Conservation (phyloP, 2,329 filamentous ascomycete genomes). For the Zymoseptoria crescenta region DNA sequence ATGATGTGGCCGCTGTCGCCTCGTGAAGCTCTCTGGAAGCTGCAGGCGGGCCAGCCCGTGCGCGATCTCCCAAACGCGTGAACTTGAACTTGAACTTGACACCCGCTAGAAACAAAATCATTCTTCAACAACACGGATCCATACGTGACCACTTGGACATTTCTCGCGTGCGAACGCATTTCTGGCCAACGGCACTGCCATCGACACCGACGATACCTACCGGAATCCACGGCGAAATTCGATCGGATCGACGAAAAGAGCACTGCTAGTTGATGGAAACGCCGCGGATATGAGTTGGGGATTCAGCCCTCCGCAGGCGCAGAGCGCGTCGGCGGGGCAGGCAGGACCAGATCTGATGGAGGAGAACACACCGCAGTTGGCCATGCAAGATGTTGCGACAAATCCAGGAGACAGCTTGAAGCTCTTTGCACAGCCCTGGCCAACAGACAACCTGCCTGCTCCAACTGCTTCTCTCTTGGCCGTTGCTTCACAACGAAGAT, state of each 20-base stretch:
- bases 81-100: neutral
- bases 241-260: neutral
- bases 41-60: neutral
- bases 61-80: neutral
- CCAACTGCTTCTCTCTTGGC: conserved; percentile 75
- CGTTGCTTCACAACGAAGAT: conserved; percentile 68
- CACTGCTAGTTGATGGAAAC: neutral
- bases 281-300: neutral
- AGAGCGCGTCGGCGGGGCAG: conserved; percentile 1
- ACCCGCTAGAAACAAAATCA: neutral
- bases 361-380: conserved; percentile 70
- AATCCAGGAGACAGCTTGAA: conserved; percentile 65
- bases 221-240: neutral
- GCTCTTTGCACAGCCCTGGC: conserved; percentile 70
- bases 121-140: neutral
- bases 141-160: neutral
- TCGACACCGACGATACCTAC: neutral
- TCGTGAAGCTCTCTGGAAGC: neutral
- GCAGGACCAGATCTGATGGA: conserved; percentile 63
- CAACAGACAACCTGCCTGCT: conserved; percentile 58
- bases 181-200: neutral
- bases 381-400: conserved; percentile 71
- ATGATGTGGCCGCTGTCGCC: neutral
- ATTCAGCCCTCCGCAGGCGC: neutral
- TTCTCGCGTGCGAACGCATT: neutral